Evolutionary conservation across 345 rosid genomes (phyloP).

Genomic region (Moricandia arvensis): DNA sequence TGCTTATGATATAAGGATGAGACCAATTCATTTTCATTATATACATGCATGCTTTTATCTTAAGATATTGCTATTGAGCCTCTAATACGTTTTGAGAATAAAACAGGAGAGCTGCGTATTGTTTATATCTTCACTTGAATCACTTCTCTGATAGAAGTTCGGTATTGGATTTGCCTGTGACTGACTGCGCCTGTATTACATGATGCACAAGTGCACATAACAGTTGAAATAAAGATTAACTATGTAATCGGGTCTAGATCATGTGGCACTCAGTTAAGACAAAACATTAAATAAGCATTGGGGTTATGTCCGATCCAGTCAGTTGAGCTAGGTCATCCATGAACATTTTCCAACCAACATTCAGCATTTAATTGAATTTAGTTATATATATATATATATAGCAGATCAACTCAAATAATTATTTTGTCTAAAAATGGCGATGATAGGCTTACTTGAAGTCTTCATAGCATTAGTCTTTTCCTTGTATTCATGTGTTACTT

Average conservation of each 20-base stretch:
- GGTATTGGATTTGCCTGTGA: neutral
- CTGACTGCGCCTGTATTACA: neutral
- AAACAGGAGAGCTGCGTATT: neutral
- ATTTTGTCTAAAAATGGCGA: neutral
- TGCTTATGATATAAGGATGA: too few relatives aligned
- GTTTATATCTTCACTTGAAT: neutral
- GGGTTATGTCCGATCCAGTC: neutral
- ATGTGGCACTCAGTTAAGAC: neutral
- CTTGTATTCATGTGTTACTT: neutral
- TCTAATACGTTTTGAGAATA: neutral
- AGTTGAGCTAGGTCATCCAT: neutral
- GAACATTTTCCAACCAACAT: neutral
- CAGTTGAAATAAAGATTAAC: neutral
- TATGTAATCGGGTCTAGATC: neutral
- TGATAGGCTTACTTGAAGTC: neutral
- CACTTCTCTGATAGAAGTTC: neutral
- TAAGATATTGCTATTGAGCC: too few relatives aligned
- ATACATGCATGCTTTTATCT: neutral
- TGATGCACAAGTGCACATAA: neutral
- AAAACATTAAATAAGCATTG: neutral
- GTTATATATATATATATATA: neutral
- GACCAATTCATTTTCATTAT: too few relatives aligned
- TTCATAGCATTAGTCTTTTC: slow-evolving; percentile 1
- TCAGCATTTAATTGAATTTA: neutral
- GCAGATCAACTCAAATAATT: neutral